A percentile compares a stretch with the other conserved stretches of the same genome.
phyloP scores from a whole-genome alignment of 208 protist genomes.

The Plasmodiophora brassicae region DNA sequence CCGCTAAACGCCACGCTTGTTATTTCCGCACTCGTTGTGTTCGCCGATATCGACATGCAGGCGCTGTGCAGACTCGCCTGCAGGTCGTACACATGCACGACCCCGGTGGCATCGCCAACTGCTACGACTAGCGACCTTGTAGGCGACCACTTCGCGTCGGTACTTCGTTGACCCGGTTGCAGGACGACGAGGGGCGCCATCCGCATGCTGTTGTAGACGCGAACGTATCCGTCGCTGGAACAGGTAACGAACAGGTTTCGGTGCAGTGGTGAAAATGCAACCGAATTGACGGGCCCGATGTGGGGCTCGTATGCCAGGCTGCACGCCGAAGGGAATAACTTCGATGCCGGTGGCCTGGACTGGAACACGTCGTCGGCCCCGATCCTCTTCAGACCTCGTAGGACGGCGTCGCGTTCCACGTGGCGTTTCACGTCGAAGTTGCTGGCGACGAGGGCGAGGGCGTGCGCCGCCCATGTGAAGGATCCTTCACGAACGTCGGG shows the following conservation, averaged over 20 bases:
- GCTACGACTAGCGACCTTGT: slow-evolving; percentile 37
- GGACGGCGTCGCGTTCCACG: not conserved
- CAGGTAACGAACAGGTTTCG: slow-evolving; percentile 43
- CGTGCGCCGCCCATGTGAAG: not conserved
- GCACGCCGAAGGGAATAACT: slow-evolving; percentile 13
- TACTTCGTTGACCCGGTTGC: not conserved
- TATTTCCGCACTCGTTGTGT: not conserved
- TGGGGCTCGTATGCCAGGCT: slow-evolving; percentile 36
- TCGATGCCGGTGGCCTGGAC: not conserved
- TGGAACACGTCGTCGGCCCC: not conserved
- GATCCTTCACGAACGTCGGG: not conserved
- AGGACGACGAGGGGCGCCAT: not conserved
- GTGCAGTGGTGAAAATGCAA: slow-evolving; percentile 40
- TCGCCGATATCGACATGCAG: not conserved
- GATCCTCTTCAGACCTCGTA: not conserved
- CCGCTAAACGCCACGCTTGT: not conserved
- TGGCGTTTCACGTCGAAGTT: not conserved
- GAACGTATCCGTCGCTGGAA: not conserved
- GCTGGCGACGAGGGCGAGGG: not conserved
- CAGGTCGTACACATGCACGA: slow-evolving; percentile 47
- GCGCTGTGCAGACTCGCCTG: not conserved
- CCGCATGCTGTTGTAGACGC: not conserved
- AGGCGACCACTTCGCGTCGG: slow-evolving; percentile 43
- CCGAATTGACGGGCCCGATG: slow-evolving; percentile 34
- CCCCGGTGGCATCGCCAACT: slow-evolving; percentile 34